Evolutionary conservation across 164 flowering plant species (phyloP).

Genomic region (Aristolochia contorta): DNA sequence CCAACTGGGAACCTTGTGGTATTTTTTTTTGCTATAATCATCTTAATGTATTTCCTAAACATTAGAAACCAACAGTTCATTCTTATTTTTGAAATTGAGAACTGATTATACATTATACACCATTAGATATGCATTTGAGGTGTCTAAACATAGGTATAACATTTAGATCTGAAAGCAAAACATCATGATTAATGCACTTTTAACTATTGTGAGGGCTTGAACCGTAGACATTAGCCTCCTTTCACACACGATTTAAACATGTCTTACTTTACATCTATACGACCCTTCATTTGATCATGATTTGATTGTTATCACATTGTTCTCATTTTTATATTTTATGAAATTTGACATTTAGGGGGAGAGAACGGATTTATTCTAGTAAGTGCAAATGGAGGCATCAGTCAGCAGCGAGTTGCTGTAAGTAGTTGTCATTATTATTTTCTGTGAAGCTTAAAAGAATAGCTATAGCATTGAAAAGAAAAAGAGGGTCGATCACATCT

Average conservation of each 20-base stretch:
- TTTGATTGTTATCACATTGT: too few species aligned
- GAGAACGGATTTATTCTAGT: conserved; percentile 82
- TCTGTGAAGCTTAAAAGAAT: too few species aligned
- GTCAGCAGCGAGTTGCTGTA: conserved; percentile 98
- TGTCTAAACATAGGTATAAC: too few species aligned
- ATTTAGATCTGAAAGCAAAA: too few species aligned
- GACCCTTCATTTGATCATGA: too few species aligned
- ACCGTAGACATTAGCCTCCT: background rate
- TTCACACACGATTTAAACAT: background rate
- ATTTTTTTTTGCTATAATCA: background rate
- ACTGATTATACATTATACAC: too few species aligned
- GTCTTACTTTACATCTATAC: background rate
- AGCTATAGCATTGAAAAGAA: too few species aligned
- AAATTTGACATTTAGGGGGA: conserved; percentile 36
- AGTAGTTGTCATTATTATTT: conserved; percentile 20
- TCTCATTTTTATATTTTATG: conserved; percentile 4
- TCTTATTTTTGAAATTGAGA: background rate
- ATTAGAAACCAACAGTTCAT: background rate
- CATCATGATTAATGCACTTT: too few species aligned
- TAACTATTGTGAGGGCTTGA: too few species aligned
- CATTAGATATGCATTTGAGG: too few species aligned
- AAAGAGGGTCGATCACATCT: too few species aligned
- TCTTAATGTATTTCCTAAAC: background rate
- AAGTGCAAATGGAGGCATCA: conserved; percentile 98
- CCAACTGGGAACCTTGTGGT: conserved; percentile 72